Evolutionary conservation across 1,139 yeast species (phyloP), one percentile per base, ranked within the genome.

Genomic region (Debaryomyces psychrophilus): DNA sequence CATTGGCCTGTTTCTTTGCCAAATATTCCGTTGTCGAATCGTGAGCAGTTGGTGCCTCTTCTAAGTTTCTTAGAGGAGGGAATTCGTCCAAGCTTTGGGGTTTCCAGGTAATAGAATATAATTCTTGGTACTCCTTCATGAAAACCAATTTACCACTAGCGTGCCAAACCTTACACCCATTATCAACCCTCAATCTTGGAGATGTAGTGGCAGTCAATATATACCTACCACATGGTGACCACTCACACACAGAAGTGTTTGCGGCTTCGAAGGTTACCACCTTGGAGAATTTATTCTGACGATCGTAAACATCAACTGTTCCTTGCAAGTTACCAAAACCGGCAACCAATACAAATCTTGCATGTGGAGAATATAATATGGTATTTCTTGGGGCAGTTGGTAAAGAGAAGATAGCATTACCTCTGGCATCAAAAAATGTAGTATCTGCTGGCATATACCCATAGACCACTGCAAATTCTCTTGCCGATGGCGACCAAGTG

Each of bases 291-390:
- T 88, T 88, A 63, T 87, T 84, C 65, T 86, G 90, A 64, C 98
- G 87, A 72, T 95, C 99, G 64, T 92, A 86, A 51, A 95, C 87
- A 63, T 95, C 98, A 52, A 95, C 95, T 8, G 93, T 83, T 51
- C 99, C 99, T 71, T 92, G 98, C 66, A 95, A 80, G 69, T 95
- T 95, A 58, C 99, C 99, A 67, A 95, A 95, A 7, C 99, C 99
- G 3, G 97, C 98, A 51, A 90, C 93, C 51, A 93, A 76, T 43
- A 95, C 85, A 61, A 84, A 93, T 58, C 90, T 82, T 33, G 96
- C 97, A 61, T 92, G 96, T 12, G 99, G 99, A 17, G 98, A 90
- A 65, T 89, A 95, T 56, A 86, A 71, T 56, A 95, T 82, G 27
- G 97, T 89, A 69, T 95, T 95, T 65, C 96, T 83, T 45, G 97